Conservation (phyloP, 73 alveolate genomes). For the Blepharisma stoltei region DNA sequence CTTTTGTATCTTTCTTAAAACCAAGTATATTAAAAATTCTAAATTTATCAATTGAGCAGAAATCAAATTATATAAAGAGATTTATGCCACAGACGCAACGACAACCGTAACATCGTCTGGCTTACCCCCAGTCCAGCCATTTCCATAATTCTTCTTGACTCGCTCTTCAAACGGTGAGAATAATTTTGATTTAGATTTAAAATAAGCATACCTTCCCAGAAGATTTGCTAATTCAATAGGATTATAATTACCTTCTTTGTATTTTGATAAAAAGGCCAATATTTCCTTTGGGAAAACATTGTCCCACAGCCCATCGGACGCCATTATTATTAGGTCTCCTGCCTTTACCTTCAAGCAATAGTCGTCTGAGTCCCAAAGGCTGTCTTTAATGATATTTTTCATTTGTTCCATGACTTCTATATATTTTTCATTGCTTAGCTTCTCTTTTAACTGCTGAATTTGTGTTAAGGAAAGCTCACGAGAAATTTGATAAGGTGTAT, state of each 20-base stretch:
- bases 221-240: not conserved
- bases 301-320: slow-evolving; percentile 51
- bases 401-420: too few relatives aligned
- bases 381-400: too few relatives aligned
- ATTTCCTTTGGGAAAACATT: slow-evolving; percentile 42
- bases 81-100: not conserved
- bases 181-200: not conserved
- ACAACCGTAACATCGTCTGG: slow-evolving; percentile 11
- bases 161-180: not conserved
- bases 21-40: too few relatives aligned
- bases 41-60: too few relatives aligned
- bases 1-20: too few relatives aligned
- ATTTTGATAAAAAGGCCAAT: slow-evolving; percentile 13
- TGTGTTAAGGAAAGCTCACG: not conserved
- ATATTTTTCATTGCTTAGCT: too few relatives aligned
- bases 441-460: not conserved
- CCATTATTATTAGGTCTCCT: slow-evolving; percentile 41
- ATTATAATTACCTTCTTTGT: not conserved
- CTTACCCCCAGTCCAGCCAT: slow-evolving; percentile 33
- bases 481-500: not conserved
- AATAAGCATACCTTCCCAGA: not conserved
- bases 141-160: not conserved
- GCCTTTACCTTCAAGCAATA: slow-evolving; percentile 19
- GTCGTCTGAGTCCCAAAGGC: slow-evolving; percentile 17
- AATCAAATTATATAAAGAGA: too few relatives aligned